phyloP scores from a whole-genome alignment of 768 basidiomycete genomes.

The Lanmaoa rubissima region DNA sequence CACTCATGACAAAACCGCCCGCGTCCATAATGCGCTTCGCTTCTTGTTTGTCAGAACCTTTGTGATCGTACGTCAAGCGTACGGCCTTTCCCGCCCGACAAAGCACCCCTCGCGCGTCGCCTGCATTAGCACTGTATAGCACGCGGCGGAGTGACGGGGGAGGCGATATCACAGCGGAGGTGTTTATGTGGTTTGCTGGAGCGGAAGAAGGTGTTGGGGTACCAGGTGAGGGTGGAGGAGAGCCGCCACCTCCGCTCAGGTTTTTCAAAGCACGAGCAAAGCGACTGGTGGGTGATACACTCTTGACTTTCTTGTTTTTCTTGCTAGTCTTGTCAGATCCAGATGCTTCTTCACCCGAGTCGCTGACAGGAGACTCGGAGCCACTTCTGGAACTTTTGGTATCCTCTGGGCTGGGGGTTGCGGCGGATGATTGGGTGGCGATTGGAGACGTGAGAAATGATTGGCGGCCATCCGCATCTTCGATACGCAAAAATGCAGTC shows the following conservation, averaged over 20 bases:
- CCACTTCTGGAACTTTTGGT: constrained; percentile 32
- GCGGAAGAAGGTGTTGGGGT: constrained; percentile 3
- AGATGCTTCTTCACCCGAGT: constrained; percentile 37
- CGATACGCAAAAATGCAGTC: constrained; percentile 90
- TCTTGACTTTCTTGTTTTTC: constrained; percentile 44
- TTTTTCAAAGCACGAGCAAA: constrained; percentile 56
- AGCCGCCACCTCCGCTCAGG: constrained; percentile 37
- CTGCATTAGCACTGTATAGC: constrained; percentile 94
- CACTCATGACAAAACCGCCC: constrained; percentile 98
- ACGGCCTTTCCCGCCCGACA: constrained; percentile 89
- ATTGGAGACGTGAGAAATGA: constrained; percentile 49
- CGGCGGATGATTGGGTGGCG: constrained; percentile 30
- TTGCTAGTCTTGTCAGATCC: constrained; percentile 35
- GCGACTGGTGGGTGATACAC: constrained; percentile 42
- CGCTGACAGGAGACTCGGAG: constrained; percentile 45
- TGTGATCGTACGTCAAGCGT: constrained; percentile 96
- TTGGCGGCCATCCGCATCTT: constrained; percentile 75
- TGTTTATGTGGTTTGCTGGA: constrained; percentile 32
- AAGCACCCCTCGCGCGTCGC: constrained; percentile 92
- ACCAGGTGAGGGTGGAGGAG: constrained; percentile 17
- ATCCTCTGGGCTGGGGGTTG: constrained; percentile 33
- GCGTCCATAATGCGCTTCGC: constrained; percentile 97
- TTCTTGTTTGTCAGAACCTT: constrained; percentile 95
- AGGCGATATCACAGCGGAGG: constrained; percentile 38
- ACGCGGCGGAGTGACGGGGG: constrained; percentile 62